Evolutionary conservation across 2,329 filamentous ascomycete genomes (phyloP), one percentile per base, ranked within the genome.

Genomic region (Colletotrichum coccodes): DNA sequence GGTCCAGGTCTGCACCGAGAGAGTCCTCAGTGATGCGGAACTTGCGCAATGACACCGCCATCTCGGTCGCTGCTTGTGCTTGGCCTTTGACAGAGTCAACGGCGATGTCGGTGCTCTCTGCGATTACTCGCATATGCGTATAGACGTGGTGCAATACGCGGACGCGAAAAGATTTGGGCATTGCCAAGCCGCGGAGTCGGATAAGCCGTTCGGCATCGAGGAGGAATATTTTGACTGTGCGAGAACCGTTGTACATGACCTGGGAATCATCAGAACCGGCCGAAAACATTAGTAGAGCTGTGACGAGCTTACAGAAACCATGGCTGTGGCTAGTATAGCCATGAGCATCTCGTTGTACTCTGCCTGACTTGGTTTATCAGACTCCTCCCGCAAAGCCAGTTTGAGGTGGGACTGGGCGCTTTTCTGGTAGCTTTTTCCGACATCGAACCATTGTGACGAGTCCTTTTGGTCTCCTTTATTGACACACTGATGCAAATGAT

Each of bases 61-160:
- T 53, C 12, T 65, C 62, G 26, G 62, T 53, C 18, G 62, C 47
- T 6, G 62, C 46, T n/a, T 65, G 54, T 5, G 56, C 62, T 14
- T 53, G 62, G 4, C 21, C 14, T 12, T 60, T 46, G 0, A 30
- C 26, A n/a, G 40, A 52, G 14, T 64, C 65, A 21, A 54, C 40
- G 6, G 40, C 34, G n/a, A 69, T 44, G 2, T 74, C 49, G 0
- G 75, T 75, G 42, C 82, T 85, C 71, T 85, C 83, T n/a, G 81
- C 76, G 21, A 85, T 80, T 0, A 85, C 78, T 0, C 84, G 79
- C 6, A 83, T 75, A 57, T 81, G 83, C 0, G 79, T 81, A 66
- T 85, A 85, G 73, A 83, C 83, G 64, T 85, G 83, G 65, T 85
- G 84, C 0, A 86, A 72, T 0, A 85, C 71, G 2, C 83, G 79